Percentiles rank a stretch among this genome's conserved stretches.
These are phyloP conservation scores for Pythium volutum DNA, from an alignment of 352 stramenopile species.

Conservation along the genomic window DNA sequence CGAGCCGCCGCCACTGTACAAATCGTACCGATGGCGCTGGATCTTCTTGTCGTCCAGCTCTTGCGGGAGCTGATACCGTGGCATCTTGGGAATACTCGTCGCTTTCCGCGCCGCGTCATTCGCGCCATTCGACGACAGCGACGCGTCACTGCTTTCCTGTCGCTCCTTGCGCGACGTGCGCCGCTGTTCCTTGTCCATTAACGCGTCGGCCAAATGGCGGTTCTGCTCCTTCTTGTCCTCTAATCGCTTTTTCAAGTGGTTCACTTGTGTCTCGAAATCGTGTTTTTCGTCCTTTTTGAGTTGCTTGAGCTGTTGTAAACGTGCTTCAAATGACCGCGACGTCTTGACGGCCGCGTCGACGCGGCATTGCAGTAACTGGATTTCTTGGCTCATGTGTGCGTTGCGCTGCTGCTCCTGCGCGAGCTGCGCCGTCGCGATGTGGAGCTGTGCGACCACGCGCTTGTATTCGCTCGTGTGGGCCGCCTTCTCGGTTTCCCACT, in stretches of 20 bases:
- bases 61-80: neutral
- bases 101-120: neutral
- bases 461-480: constrained; percentile 31
- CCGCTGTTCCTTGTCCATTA: constrained; percentile 25
- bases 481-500: constrained; percentile 34
- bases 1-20: neutral
- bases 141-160: neutral
- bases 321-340: constrained; percentile 52
- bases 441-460: constrained; percentile 28
- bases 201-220: constrained; percentile 47
- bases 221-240: constrained; percentile 63
- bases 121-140: neutral
- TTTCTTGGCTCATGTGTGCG: constrained; percentile 32
- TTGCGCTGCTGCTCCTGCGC: constrained; percentile 36
- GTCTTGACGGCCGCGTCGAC: constrained; percentile 46
- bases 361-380: constrained; percentile 42
- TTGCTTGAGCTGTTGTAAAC: constrained; percentile 36
- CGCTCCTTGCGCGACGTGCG: constrained; percentile 1
- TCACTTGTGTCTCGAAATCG: constrained; percentile 36
- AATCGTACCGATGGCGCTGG: constrained; percentile 1
- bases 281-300: constrained; percentile 39
- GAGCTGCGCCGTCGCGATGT: constrained; percentile 30
- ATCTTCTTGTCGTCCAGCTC: constrained; percentile 2
- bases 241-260: constrained; percentile 38
- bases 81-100: neutral